These are phyloP conservation scores for Phytophthora uliginosa DNA, from an alignment of 352 stramenopile genomes.

Conservation along the genomic window DNA sequence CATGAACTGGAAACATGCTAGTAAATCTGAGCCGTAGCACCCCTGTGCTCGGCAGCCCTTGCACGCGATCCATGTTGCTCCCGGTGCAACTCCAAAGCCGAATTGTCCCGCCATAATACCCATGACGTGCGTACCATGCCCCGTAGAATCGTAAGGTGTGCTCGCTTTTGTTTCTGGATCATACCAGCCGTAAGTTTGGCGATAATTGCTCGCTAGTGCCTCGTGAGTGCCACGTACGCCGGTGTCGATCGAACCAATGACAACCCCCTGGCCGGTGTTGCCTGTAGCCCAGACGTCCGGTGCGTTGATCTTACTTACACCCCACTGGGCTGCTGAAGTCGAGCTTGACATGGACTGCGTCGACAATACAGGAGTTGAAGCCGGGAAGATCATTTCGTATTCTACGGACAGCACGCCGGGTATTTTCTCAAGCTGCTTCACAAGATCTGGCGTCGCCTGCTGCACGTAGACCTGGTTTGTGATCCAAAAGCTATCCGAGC, in stretches of 20 bases:
- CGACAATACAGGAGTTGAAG: conserved; percentile 38
- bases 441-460: conserved; percentile 48
- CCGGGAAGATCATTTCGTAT: conserved; percentile 53
- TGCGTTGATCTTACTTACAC: conserved; percentile 61
- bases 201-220: conserved; percentile 52
- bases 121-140: conserved; percentile 67
- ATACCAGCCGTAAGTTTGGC: conserved; percentile 64
- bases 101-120: conserved; percentile 56
- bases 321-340: conserved; percentile 52
- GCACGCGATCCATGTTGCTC: conserved; percentile 66
- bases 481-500: conserved; percentile 64
- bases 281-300: conserved; percentile 55
- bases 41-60: conserved; percentile 54
- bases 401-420: conserved; percentile 50
- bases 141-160: conserved; percentile 56
- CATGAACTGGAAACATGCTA: conserved; percentile 78
- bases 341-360: conserved; percentile 42
- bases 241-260: conserved; percentile 73
- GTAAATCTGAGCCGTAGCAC: conserved; percentile 55
- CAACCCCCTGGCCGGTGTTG: conserved; percentile 60
- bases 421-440: conserved; percentile 56
- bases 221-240: conserved; percentile 62
- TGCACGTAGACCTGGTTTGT: conserved; percentile 72
- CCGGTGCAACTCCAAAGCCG: conserved; percentile 64
- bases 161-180: conserved; percentile 50